Percentiles rank a stretch among this genome's conserved stretches.
Conservation (phyloP, 2,329 filamentous ascomycete species). For the Stachybotrys elegans region DNA sequence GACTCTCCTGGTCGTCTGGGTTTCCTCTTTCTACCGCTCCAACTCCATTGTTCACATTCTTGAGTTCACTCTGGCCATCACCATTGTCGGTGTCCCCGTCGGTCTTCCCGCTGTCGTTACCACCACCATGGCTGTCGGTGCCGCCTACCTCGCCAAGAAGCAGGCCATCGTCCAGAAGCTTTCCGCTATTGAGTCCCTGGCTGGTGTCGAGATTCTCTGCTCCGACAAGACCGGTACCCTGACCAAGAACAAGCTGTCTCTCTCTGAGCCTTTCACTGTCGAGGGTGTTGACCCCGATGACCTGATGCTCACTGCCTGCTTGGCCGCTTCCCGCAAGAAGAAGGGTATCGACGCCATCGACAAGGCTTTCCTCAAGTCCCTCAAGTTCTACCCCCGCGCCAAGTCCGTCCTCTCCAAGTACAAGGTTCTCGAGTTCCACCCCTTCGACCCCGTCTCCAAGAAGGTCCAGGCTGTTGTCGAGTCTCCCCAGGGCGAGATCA, state of each 20-base stretch:
- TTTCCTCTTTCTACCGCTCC: slow-evolving; percentile 82
- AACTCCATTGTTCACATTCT: slow-evolving; percentile 76
- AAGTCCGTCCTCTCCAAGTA: slow-evolving; percentile 79
- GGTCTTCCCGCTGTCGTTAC: slow-evolving; percentile 91
- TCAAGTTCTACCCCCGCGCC: slow-evolving; percentile 76
- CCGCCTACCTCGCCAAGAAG: slow-evolving; percentile 86
- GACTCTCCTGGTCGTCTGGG: slow-evolving; percentile 78
- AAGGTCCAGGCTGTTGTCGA: slow-evolving; percentile 83
- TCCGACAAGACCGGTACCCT: slow-evolving; percentile 92
- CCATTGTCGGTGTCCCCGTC: slow-evolving; percentile 87
- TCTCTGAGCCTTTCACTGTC: slow-evolving; percentile 80
- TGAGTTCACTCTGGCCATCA: slow-evolving; percentile 81
- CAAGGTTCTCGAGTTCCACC: slow-evolving; percentile 77
- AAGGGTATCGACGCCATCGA: slow-evolving; percentile 94
- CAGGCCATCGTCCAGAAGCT: slow-evolving; percentile 92
- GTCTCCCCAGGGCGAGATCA: slow-evolving; percentile 76
- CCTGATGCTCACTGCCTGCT: slow-evolving; percentile 86
- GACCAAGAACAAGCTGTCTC: slow-evolving; percentile 90
- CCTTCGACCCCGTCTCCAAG: slow-evolving; percentile 91
- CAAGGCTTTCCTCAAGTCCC: slow-evolving; percentile 87
- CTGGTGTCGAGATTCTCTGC: slow-evolving; percentile 90
- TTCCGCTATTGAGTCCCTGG: slow-evolving; percentile 84
- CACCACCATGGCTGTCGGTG: slow-evolving; percentile 92
- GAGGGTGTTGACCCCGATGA: slow-evolving; percentile 79
- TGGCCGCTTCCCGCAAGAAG: slow-evolving; percentile 89